Evolutionary conservation across 768 basidiomycete species (phyloP).

Genomic region (Termitomyces heimii): DNA sequence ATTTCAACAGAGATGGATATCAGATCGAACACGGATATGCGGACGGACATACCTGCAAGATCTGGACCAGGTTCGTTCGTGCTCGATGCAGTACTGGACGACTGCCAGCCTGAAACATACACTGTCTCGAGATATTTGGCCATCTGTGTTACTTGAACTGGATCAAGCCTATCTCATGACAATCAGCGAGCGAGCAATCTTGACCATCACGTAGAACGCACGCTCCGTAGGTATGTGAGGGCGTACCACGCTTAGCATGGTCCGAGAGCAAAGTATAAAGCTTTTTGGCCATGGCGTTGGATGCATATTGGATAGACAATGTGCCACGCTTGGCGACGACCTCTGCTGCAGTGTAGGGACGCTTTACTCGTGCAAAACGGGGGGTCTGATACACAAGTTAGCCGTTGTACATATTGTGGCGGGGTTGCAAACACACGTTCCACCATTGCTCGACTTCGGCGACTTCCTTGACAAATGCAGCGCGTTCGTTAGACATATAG

Average conservation of each 20-base stretch:
- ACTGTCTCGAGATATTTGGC: constrained; percentile 97
- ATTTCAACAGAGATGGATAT: background rate
- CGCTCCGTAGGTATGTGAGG: constrained; percentile 98
- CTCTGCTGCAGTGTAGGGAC: constrained; percentile 90
- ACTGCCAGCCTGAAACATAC: constrained; percentile 97
- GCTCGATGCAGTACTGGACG: constrained; percentile 87
- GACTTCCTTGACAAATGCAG: constrained; percentile 75
- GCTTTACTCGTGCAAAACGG: constrained; percentile 80
- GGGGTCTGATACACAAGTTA: constrained; percentile 47
- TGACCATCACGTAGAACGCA: constrained; percentile 44
- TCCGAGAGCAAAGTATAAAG: constrained; percentile 69
- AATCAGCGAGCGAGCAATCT: background rate
- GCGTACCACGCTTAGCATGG: constrained; percentile 72
- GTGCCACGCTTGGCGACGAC: constrained; percentile 95
- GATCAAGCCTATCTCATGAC: constrained; percentile 68
- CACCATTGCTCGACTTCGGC: constrained; percentile 87
- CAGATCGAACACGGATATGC: background rate
- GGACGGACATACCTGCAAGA: constrained; percentile 73
- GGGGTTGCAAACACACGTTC: constrained; percentile 51
- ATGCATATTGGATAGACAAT: constrained; percentile 80
- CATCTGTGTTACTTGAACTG: constrained; percentile 98
- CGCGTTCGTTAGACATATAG: constrained; percentile 61
- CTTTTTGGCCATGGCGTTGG: constrained; percentile 82
- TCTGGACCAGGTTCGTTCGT: constrained; percentile 98
- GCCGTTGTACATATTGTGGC: constrained; percentile 5